Evolutionary conservation across 225 moss, liverwort and hornwort species (phyloP).

Genomic region (Marchantia paleacea): DNA sequence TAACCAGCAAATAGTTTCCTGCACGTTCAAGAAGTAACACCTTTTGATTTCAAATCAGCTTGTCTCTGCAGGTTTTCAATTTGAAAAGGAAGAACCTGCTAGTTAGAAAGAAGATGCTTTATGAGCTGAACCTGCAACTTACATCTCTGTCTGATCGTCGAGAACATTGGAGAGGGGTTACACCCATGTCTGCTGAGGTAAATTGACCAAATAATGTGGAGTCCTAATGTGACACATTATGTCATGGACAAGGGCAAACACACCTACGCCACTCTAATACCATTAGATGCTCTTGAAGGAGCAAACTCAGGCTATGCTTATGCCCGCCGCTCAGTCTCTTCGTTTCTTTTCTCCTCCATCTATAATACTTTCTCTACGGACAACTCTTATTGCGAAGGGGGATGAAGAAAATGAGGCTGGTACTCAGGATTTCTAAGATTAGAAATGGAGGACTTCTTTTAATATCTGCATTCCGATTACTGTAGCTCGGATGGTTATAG

Average conservation of each 20-base stretch:
- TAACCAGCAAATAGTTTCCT: neutral
- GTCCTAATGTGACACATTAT: no score
- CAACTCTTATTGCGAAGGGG: neutral
- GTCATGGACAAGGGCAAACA: no score
- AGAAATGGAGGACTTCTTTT: neutral
- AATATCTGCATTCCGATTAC: neutral
- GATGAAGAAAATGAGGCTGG: neutral
- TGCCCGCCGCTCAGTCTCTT: no score
- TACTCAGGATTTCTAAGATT: neutral
- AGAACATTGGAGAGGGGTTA: constrained; percentile 36
- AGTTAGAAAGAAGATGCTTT: constrained; percentile 31
- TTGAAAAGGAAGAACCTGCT: constrained; percentile 38
- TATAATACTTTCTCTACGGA: no score
- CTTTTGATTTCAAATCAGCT: neutral
- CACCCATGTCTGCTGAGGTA: constrained; percentile 42
- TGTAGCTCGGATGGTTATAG: neutral
- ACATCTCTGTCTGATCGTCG: constrained; percentile 40
- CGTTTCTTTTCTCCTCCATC: no score
- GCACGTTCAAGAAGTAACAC: neutral
- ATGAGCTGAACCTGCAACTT: constrained; percentile 39
- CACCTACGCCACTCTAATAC: no score
- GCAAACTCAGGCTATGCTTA: no score
- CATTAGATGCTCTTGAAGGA: no score
- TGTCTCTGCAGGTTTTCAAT: constrained; percentile 38
- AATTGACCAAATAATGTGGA: neutral